Base-by-base conservation (phyloP, 768 basidiomycete genomes). In the Cystobasidium ongulense region DNA sequence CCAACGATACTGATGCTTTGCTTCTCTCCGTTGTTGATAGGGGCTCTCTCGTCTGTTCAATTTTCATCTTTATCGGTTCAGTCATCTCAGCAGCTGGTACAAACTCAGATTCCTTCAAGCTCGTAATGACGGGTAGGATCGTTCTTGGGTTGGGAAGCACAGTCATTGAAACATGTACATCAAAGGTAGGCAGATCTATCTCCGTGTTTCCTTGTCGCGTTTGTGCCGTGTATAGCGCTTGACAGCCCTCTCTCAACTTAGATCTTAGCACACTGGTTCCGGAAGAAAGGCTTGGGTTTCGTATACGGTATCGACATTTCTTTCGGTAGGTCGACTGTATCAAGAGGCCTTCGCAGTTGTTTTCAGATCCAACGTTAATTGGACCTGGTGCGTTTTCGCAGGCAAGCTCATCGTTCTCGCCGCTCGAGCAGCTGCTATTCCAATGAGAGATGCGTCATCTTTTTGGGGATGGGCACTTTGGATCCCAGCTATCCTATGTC, bases 241-340 rank as follows among this genome's bases (percentile, higher is more conserved):
- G n/a, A n/a, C n/a, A n/a, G n/a, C n/a, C n/a, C n/a, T n/a, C n/a
- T n/a, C n/a, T n/a, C n/a, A n/a, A 3, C 21, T 5, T 35, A 73
- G 35, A 72, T 59, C 2, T 35, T 72, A n/a, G 70, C 61, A 23
- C 72, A 68, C 23, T 73, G 61, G 72, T 64, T 73, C 33, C 38
- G 63, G 29, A 43, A 38, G 23, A 13, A 23, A 10, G 62, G 53
- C 33, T 31, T 73, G 18, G 66, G 11, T 11, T 31, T 73, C 8
- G 72, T 73, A 18, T 73, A 71, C 21, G 72, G 72, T 25, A 18
- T 65, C 11, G 67, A 73, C 29, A 64, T 70, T 46, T 10, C 72
- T 31, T 67, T 63, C 41, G 72, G 72, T 39, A 29, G 54, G 41
- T 4, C 18, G 53, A 29, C 53, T 54, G n/a, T 10, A 54, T n/a